Base-by-base conservation (phyloP, 805 yeast species). In the Candida glaebosa region DNA sequence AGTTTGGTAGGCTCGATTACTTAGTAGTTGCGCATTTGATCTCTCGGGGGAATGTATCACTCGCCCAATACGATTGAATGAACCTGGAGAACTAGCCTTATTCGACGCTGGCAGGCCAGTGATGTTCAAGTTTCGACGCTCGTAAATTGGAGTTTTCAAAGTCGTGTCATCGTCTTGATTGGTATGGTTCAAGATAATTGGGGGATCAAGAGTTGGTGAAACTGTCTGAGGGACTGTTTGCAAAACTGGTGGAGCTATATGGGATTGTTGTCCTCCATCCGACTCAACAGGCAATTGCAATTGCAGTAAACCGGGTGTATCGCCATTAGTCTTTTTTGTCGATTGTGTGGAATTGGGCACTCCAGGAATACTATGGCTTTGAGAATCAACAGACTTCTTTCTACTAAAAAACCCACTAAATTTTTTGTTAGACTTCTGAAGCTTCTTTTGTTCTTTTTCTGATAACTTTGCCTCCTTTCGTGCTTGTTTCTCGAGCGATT, bases 401-500 rank as follows among this genome's bases (percentile, higher is more conserved):
- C 38, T 35, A 10, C 17, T 6, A 24, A 35, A 35, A 24, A 35
- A 35, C 12, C 38, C 38, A 28, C 31, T 28, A 24, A 35, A 35
- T 16, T 14, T 35, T 24, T 24, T 35, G 5, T 22, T 22, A 4
- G 16, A 12, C 25, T 18, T 34, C n/a, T 34, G 37, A 5, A 19
- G 16, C 14, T 34, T 34, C 25, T 18, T 34, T 18, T 33, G 33
- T 35, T 26, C 34, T 19, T 38, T 41, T 42, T 45, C 39, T 31
- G 31, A 39, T 35, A 35, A 4, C 25, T 28, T 31, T 19, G 43
- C 39, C 19, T 46, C 44, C 39, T 39, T 39, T 22, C 31, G 33
- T 8, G 38, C 41, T 37, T 37, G 33, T 34, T 46, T 26, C 38
- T 42, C 31, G 32, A 37, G 44, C 36, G 36, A 41, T 34, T 40